Conservation (phyloP, 2,329 filamentous ascomycete genomes). For the Hypocrella siamensis region DNA sequence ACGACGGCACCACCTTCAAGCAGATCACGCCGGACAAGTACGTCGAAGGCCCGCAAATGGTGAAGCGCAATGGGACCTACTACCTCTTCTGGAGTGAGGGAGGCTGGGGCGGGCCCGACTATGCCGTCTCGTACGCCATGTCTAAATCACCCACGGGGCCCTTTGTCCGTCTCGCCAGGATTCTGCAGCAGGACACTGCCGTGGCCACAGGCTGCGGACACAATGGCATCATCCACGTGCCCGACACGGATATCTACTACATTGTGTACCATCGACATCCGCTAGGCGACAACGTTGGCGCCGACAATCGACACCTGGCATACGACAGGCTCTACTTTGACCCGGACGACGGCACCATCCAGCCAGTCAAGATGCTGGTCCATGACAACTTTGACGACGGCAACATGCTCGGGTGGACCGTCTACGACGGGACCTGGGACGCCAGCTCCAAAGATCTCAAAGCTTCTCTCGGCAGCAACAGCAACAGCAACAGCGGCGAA, state of each 20-base stretch:
- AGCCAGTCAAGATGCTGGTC: constrained; percentile 26
- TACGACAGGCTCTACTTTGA: constrained; percentile 33
- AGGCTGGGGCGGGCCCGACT: constrained; percentile 30
- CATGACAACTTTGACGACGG: constrained; percentile 25
- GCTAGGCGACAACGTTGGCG: constrained; percentile 23
- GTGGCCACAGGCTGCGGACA: constrained; percentile 28
- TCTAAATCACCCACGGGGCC: constrained; percentile 20
- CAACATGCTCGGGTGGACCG: constrained; percentile 20
- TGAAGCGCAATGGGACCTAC: constrained; percentile 26
- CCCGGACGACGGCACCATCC: constrained; percentile 24
- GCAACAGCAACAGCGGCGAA: too few relatives aligned
- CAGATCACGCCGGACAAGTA: constrained; percentile 29
- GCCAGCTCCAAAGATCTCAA: constrained; percentile 7
- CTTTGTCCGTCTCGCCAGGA: constrained; percentile 22
- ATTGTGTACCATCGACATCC: constrained; percentile 30
- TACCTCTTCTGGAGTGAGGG: constrained; percentile 33
- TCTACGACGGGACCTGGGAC: constrained; percentile 8
- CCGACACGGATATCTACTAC: constrained; percentile 29
- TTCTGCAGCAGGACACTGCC: constrained; percentile 23
- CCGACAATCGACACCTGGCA: constrained; percentile 28
- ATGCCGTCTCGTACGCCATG: constrained; percentile 29
- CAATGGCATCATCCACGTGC: constrained; percentile 27
- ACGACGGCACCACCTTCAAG: constrained; percentile 20
- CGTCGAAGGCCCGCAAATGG: constrained; percentile 22
- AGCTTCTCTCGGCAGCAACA: too few relatives aligned